phyloP scores from a whole-genome alignment of 2,329 filamentous ascomycete species.

The Fusarium tricinctum region DNA sequence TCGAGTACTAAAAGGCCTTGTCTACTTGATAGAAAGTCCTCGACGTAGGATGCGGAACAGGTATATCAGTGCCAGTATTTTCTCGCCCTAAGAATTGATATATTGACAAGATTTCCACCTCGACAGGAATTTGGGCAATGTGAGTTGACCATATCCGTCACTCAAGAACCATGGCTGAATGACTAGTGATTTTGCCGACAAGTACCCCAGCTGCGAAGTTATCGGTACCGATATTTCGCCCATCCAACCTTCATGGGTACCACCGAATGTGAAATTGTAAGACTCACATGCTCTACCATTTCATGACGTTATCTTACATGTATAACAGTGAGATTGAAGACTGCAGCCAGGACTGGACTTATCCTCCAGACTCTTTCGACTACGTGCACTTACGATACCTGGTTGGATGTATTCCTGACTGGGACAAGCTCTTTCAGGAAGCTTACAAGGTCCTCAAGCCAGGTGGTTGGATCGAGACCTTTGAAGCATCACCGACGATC shows the following conservation, averaged over 20 bases:
- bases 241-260: constrained; percentile 38
- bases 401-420: constrained; percentile 37
- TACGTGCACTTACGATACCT: constrained; percentile 40
- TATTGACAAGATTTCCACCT: not conserved
- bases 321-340: constrained; percentile 34
- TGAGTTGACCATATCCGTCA: not conserved
- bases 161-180: not conserved
- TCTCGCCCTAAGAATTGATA: rapidly evolving
- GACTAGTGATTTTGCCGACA: constrained; percentile 39
- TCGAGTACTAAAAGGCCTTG: not conserved
- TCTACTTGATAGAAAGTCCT: not conserved
- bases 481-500: constrained; percentile 32
- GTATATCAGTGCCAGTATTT: not conserved
- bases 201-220: constrained; percentile 34
- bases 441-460: constrained; percentile 33
- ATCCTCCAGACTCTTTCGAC: constrained; percentile 29
- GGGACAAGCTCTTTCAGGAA: constrained; percentile 21
- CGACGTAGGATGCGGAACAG: constrained; percentile 12
- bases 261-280: constrained; percentile 39
- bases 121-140: constrained; percentile 38
- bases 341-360: constrained; percentile 42
- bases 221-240: constrained; percentile 40
- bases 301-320: not conserved
- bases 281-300: not conserved
- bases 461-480: constrained; percentile 32